phyloP scores from a whole-genome alignment of 176 grass and related monocot genomes.

The Aegilops tauschii region DNA sequence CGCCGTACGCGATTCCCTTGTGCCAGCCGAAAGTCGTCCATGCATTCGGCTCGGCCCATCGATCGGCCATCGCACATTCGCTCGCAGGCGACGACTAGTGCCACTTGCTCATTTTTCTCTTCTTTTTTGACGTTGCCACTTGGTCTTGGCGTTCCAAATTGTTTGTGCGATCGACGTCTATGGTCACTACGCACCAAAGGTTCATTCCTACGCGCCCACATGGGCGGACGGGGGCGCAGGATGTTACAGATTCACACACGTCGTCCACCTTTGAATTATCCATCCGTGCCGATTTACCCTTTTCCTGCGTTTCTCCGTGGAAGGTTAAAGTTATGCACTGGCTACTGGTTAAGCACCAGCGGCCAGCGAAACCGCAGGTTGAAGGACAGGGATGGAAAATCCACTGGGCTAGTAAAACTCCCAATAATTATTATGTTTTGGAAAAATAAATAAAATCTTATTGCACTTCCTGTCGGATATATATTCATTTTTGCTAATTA shows the following conservation, averaged over 20 bases:
- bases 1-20: background rate
- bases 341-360: no score
- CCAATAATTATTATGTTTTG: no score
- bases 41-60: background rate
- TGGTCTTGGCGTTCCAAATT: background rate
- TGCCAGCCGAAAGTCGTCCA: background rate
- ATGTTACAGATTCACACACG: no score
- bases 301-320: no score
- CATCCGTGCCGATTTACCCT: no score
- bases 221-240: background rate
- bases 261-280: background rate
- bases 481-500: no score
- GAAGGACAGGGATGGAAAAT: no score
- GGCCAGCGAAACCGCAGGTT: no score
- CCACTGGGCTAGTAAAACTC: no score
- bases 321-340: no score
- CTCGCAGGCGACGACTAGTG: background rate
- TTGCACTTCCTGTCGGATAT: no score
- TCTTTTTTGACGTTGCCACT: background rate
- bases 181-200: background rate
- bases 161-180: background rate
- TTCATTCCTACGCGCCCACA: background rate
- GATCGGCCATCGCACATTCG: background rate
- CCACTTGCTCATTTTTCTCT: background rate
- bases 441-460: no score